These are phyloP conservation scores for Priceomyces castillae DNA, from an alignment of 805 yeast genomes.

Conservation along the genomic window DNA sequence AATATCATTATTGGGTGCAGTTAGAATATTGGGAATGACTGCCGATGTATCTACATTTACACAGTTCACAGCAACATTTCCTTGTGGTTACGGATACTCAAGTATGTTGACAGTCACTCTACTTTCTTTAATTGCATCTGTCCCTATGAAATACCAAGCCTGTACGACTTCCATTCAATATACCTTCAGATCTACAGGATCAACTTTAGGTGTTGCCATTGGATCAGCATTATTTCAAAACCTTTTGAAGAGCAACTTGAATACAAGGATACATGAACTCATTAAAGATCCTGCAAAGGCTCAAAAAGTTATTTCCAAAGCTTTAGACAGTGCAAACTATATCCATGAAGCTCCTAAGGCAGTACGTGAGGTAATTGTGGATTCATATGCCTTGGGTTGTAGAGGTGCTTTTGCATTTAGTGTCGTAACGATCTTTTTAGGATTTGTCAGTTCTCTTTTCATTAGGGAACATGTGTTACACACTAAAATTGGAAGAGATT, in stretches of 20 bases:
- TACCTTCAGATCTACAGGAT: conserved; percentile 82
- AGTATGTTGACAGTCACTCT: conserved; percentile 67
- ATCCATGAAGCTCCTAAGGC: conserved; percentile 51
- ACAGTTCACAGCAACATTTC: conserved; percentile 35
- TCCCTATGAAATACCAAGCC: conserved; percentile 68
- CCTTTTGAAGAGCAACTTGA: conserved; percentile 30
- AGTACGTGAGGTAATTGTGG: conserved; percentile 45
- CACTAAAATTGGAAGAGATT: conserved; percentile 46
- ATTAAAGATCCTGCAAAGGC: conserved; percentile 36
- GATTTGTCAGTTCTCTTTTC: conserved; percentile 41
- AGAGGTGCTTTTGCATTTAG: conserved; percentile 54
- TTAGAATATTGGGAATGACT: conserved; percentile 26
- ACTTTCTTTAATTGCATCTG: conserved; percentile 74
- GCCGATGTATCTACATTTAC: conserved; percentile 16
- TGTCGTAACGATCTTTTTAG: conserved; percentile 36
- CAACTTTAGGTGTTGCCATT: conserved; percentile 76
- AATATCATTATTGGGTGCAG: conserved; percentile 47
- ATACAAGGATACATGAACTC: conserved; percentile 14
- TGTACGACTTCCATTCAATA: conserved; percentile 87
- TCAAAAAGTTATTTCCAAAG: conserved; percentile 44
- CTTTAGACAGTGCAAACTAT: conserved; percentile 57
- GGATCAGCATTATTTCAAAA: conserved; percentile 66
- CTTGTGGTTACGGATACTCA: conserved; percentile 67
- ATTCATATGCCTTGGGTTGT: conserved; percentile 51
- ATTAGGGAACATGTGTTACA: conserved; percentile 61